Base-by-base conservation (phyloP, 192 early-diverging fungal species). In the Coemansia sp. region DNA sequence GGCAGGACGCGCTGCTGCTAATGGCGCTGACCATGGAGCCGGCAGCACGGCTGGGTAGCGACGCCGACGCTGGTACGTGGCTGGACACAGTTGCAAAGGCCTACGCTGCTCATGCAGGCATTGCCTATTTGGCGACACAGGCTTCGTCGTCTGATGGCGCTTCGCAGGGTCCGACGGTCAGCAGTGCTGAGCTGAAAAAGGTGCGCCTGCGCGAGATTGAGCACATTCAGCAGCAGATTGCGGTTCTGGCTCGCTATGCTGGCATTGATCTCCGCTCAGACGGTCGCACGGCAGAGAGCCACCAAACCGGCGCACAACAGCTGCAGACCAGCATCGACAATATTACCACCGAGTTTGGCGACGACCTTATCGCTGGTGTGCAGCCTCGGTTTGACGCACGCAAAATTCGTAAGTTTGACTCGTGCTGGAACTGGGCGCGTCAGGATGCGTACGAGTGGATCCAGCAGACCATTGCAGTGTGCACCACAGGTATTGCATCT, bases 181-280 rank as follows among this genome's bases (percentile, higher is more conserved):
- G 94, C 86, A 90, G 88, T 73, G 93, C 93, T 56, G 94, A 94
- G 56, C 89, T 98, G 72, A 84, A 90, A 62, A 85, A 81, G n/a
- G 78, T 92, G 67, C 90, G 91, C 78, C 82, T 86, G 60, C 86
- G 86, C 64, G 86, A 90, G 60, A 84, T 89, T 55, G 65, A 79
- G 48, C 76, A 94, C 68, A 84, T 92, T 55, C 85, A 86, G 48
- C 86, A 88, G 75, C 95, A 98, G 67, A 86, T 98, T 39, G 86
- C 92, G 75, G 86, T 89, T 45, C 88, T 89, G 57, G 92, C 93
- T 49, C 88, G 88, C 47, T 93, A 93, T 71, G 84, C 94, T 29
- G 89, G 83, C 85, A 59, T 83, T 5, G 91, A 96, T 69, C 83
- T 93, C 19, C 86, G 88, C 37, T 84, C 83, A 12, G 88, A 87